Evolutionary conservation across 768 basidiomycete species (phyloP).

Genomic region (Exsudoporus frostii): DNA sequence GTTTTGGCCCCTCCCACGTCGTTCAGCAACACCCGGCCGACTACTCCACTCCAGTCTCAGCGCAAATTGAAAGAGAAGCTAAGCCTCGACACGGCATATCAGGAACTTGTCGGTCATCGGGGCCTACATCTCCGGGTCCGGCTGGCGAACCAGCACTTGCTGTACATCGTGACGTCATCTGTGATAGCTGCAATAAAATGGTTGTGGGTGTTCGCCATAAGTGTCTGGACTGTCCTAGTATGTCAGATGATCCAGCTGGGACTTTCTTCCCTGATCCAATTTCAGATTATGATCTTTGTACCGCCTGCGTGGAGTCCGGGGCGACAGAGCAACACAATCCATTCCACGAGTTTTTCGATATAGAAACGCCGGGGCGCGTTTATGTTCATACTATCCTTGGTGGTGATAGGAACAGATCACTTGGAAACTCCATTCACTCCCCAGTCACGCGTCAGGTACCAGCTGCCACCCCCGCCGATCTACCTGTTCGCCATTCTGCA

Average conservation of each 20-base stretch:
- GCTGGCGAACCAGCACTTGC: not conserved
- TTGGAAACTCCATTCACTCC: constrained; percentile 7
- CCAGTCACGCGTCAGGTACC: not conserved
- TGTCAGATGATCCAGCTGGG: constrained; percentile 12
- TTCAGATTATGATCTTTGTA: constrained; percentile 72
- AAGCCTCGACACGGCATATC: not conserved
- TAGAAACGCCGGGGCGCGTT: constrained; percentile 61
- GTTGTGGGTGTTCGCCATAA: constrained; percentile 73
- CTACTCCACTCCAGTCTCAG: not conserved
- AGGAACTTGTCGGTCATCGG: not conserved
- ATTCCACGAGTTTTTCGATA: constrained; percentile 69
- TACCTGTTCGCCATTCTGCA: constrained; percentile 53
- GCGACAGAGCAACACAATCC: constrained; percentile 52
- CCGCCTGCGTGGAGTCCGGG: constrained; percentile 49
- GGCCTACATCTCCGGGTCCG: not conserved
- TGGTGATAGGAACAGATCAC: constrained; percentile 29
- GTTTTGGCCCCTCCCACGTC: constrained; percentile 31
- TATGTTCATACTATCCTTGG: constrained; percentile 58
- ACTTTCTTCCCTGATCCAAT: not conserved
- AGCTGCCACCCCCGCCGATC: not conserved
- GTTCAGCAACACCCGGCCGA: constrained; percentile 17
- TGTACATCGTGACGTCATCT: constrained; percentile 57
- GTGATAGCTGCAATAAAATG: constrained; percentile 57
- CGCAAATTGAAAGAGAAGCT: not conserved
- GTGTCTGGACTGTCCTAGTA: constrained; percentile 74